Percentiles rank a stretch among this genome's conserved stretches.
These are phyloP conservation scores for Rusavskia elegans DNA, from an alignment of 495 filamentous ascomycete genomes.

Conservation along the genomic window DNA sequence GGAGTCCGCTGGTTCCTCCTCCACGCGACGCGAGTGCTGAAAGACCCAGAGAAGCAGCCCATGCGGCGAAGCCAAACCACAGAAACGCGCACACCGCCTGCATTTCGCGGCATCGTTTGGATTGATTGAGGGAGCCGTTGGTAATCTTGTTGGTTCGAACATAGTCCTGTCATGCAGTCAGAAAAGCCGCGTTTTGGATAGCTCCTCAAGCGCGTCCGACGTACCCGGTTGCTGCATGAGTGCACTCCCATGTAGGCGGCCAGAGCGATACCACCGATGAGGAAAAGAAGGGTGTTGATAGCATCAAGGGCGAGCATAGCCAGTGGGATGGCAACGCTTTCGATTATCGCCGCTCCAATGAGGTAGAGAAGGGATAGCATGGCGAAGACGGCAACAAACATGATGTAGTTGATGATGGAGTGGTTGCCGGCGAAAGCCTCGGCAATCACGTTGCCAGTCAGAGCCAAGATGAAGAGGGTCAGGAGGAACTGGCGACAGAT, in stretches of 20 bases:
- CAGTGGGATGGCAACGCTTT: constrained; percentile 34
- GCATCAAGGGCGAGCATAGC: constrained; percentile 39
- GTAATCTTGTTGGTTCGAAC: constrained; percentile 39
- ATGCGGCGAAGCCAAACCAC: constrained; percentile 54
- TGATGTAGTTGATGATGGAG: constrained; percentile 44
- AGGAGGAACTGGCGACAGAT: constrained; percentile 39
- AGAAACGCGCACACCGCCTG: constrained; percentile 55
- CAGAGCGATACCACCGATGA: constrained; percentile 47
- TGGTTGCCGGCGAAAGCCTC: constrained; percentile 39
- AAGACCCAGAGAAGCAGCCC: constrained; percentile 35
- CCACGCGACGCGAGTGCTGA: constrained; percentile 29
- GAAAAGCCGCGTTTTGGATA: no score
- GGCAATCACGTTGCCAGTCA: constrained; percentile 54
- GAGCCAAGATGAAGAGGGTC: constrained; percentile 48
- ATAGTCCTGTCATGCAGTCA: constrained; percentile 29
- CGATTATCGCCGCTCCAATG: constrained; percentile 34
- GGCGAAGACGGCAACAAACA: constrained; percentile 49
- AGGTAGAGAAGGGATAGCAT: constrained; percentile 50
- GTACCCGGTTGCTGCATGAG: constrained; percentile 46
- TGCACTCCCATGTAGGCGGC: constrained; percentile 41
- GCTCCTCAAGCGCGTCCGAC: constrained; percentile 10
- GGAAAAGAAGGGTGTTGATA: constrained; percentile 49
- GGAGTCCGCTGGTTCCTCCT: constrained; percentile 25
- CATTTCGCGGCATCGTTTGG: constrained; percentile 50
- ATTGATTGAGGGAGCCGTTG: constrained; percentile 35